A percentile compares a stretch with the other conserved stretches of the same genome.
These are phyloP conservation scores for Paracoccidioides brasiliensis DNA, from an alignment of 2,329 filamentous ascomycete genomes.

Conservation along the genomic window DNA sequence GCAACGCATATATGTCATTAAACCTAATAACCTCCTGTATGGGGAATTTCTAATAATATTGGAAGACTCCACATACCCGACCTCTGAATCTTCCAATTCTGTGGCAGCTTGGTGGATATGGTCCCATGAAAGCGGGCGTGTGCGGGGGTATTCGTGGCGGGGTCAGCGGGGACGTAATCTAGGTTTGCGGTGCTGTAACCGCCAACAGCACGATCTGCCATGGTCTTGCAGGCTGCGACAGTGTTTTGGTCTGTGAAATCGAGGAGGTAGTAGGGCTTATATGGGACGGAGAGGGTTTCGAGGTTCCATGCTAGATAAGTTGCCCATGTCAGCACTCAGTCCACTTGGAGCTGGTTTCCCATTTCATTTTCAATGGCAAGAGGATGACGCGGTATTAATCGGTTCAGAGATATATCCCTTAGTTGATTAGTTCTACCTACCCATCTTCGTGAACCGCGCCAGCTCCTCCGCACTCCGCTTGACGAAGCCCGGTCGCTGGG, in stretches of 20 bases:
- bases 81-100: slow-evolving; percentile 38
- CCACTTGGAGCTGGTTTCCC: too few relatives aligned
- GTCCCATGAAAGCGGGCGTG: slow-evolving; percentile 75
- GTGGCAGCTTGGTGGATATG: slow-evolving; percentile 76
- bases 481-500: slow-evolving; percentile 39
- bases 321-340: background rate
- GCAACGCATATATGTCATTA: background rate
- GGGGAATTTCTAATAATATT: slow-evolving; percentile 1
- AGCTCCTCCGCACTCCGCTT: slow-evolving; percentile 47
- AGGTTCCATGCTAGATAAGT: slow-evolving; percentile 26
- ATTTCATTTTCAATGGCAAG: background rate
- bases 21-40: background rate
- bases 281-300: slow-evolving; percentile 25
- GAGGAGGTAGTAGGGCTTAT: slow-evolving; percentile 28
- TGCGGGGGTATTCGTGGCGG: slow-evolving; percentile 34
- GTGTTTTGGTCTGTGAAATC: slow-evolving; percentile 28
- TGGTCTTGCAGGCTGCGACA: slow-evolving; percentile 47
- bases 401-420: background rate
- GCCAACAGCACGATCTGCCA: slow-evolving; percentile 77
- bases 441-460: slow-evolving; percentile 41
- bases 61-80: slow-evolving; percentile 20
- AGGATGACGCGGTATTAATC: background rate
- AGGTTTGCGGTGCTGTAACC: slow-evolving; percentile 67
- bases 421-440: slow-evolving; percentile 23
- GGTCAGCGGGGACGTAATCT: slow-evolving; percentile 47